Percentiles rank a stretch among this genome's conserved stretches.
Conservation (phyloP, 768 basidiomycete genomes). For the Megacollybia marginata region DNA sequence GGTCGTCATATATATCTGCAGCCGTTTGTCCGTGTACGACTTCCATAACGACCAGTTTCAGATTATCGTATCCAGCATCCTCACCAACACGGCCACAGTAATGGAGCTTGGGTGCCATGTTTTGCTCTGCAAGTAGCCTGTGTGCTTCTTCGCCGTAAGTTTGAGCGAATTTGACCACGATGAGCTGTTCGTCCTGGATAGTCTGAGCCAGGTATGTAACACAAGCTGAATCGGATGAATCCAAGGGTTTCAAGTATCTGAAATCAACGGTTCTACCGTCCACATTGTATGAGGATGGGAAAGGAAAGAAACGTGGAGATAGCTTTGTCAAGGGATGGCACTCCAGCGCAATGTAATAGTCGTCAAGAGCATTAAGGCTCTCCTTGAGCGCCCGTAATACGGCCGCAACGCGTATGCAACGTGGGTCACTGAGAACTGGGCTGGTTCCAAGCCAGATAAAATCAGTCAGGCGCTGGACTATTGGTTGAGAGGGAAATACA, state of each 20-base stretch:
- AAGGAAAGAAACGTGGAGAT: slow-evolving; percentile 3
- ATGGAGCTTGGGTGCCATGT: not conserved
- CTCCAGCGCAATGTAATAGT: not conserved
- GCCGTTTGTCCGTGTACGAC: not conserved
- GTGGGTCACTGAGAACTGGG: not conserved
- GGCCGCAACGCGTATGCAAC: not conserved
- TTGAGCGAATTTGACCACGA: slow-evolving; percentile 23
- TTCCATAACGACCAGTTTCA: not conserved
- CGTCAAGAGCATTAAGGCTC: slow-evolving; percentile 1
- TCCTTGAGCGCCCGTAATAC: slow-evolving; percentile 3
- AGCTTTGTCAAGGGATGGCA: not conserved
- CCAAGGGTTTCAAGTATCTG: slow-evolving; percentile 7
- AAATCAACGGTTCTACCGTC: too few relatives aligned
- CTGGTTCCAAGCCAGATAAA: not conserved
- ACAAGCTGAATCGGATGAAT: slow-evolving; percentile 5
- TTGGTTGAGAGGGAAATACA: slow-evolving; percentile 6
- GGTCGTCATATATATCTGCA: not conserved
- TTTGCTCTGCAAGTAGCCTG: slow-evolving; percentile 7
- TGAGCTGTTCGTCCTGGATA: not conserved
- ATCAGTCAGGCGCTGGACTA: slow-evolving; percentile 21
- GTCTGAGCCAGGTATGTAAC: too few relatives aligned
- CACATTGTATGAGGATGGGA: too few relatives aligned
- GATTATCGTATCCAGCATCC: not conserved
- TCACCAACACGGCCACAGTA: not conserved
- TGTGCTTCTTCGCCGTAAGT: slow-evolving; percentile 16